These are phyloP conservation scores for Pestalotiopsis sp. DNA, from an alignment of 2,329 filamentous ascomycete species.

Conservation along the genomic window DNA sequence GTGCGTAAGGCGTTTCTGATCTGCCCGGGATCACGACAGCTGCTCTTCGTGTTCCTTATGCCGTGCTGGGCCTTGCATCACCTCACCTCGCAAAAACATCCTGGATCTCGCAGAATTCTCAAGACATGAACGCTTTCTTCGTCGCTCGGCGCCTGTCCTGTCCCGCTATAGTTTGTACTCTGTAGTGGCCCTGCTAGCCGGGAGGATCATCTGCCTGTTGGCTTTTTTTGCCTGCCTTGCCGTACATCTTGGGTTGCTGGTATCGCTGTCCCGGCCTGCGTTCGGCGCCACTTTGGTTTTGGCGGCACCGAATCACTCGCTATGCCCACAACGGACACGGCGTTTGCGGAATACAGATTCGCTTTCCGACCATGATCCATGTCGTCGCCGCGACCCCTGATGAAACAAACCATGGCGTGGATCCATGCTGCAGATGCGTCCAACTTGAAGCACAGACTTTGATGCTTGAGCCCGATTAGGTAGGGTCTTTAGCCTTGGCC, in stretches of 20 bases:
- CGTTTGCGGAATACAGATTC: not conserved
- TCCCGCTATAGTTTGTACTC: too few relatives aligned
- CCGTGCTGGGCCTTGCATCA: not conserved
- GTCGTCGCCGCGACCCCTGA: constrained; percentile 6
- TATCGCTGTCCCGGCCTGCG: not conserved
- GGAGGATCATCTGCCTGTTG: not conserved
- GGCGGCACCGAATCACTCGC: not conserved
- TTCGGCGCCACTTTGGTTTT: not conserved
- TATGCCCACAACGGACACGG: not conserved
- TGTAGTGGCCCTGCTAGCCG: too few relatives aligned
- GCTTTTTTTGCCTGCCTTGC: not conserved
- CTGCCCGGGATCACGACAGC: not conserved
- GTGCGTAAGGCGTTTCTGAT: constrained; percentile 8
- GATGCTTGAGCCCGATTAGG: constrained; percentile 2
- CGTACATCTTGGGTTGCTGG: not conserved
- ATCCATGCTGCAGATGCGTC: constrained; percentile 10
- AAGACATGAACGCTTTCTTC: not conserved
- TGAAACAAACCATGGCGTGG: constrained; percentile 13
- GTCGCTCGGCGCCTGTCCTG: too few relatives aligned
- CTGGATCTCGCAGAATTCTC: not conserved
- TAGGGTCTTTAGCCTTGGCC: not conserved
- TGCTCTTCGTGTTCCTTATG: not conserved
- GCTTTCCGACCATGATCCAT: constrained; percentile 5
- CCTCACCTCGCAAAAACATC: not conserved
- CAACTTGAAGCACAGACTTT: constrained; percentile 11